Evolutionary conservation across 768 basidiomycete species (phyloP), one percentile per base, ranked within the genome.

Genomic region (Mycena pura): DNA sequence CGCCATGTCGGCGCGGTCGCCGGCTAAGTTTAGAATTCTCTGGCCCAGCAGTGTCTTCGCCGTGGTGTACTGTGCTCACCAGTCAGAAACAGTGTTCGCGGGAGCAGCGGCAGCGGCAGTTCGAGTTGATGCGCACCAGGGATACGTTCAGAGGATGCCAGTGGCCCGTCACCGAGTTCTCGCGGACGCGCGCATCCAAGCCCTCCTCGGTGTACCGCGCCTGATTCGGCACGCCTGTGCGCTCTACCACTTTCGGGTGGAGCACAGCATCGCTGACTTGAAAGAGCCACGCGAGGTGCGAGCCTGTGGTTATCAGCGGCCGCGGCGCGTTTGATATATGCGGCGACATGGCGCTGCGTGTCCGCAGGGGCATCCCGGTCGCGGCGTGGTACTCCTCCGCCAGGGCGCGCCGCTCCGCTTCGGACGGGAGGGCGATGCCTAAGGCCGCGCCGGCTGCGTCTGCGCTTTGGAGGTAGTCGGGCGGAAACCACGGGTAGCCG

Each of bases 131-230:
- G n/a, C 46, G 15, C 31, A 57, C 55, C 36, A 48, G 46, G 7
- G 55, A 45, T 5, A 34, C 55, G 7, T 57, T 45, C 8, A 57
- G 55, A 15, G 45, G 22, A 39, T 48, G 55, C 55, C 46, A 57
- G 14, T 38, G 55, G 11, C 54, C 54, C 17, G 46, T 36, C 2
- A 38, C 55, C 21, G 48, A 39, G 17, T 46, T 36, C 25, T 56
- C 54, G 17, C 54, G 34, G n/a, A 56, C 22, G 11, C 47, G 44
- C 17, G 54, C 44, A 3, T 25, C 34, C 44, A 56, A 56, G 25
- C 46, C 46, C 15, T 56, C 54, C n/a, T 44, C 44, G 14, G 47
- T 56, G 34, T 44, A 56, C 17, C 54, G 54, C n/a, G n/a, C n/a
- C n/a, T n/a, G n/a, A n/a, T n/a, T n/a, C n/a, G n/a, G n/a, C n/a